phyloP scores from a whole-genome alignment of 345 rosid genomes.

The Reutealis trisperma region DNA sequence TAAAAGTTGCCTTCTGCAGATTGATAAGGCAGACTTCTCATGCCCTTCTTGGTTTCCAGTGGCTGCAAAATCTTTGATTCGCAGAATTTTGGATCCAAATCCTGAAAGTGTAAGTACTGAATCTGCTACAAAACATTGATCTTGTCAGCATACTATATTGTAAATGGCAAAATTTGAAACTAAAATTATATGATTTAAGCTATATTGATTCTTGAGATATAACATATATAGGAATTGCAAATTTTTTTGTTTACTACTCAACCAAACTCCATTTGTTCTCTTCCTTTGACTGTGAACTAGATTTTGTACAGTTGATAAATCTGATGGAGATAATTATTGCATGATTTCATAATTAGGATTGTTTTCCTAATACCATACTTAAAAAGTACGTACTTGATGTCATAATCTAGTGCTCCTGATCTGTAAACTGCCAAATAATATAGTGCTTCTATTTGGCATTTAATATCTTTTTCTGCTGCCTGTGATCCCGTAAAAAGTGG shows the following conservation, averaged over 20 bases:
- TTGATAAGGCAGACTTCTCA: slow-evolving; percentile 77
- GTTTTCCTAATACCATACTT: not conserved
- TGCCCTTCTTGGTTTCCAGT: slow-evolving; percentile 90
- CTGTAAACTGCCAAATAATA: not conserved
- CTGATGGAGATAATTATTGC: not conserved
- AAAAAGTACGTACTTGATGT: not conserved
- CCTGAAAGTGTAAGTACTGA: slow-evolving; percentile 72
- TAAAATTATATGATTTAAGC: not conserved
- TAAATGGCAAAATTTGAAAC: not conserved
- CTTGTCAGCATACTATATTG: slow-evolving; percentile 8
- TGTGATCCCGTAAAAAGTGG: not conserved
- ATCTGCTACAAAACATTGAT: slow-evolving; percentile 6
- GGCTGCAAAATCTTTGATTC: slow-evolving; percentile 80
- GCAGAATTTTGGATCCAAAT: slow-evolving; percentile 82
- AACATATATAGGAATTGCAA: no score
- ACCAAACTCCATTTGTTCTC: not conserved
- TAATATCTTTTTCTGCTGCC: not conserved
- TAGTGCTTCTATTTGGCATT: not conserved
- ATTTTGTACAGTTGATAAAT: not conserved
- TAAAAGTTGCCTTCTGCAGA: slow-evolving; percentile 46
- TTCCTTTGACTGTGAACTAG: not conserved
- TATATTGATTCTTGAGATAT: no score
- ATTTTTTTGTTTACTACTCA: not conserved
- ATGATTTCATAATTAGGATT: not conserved
- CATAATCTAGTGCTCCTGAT: not conserved